Conservation (phyloP, 192 early-diverging fungal species). For the Coemansia sp. region DNA sequence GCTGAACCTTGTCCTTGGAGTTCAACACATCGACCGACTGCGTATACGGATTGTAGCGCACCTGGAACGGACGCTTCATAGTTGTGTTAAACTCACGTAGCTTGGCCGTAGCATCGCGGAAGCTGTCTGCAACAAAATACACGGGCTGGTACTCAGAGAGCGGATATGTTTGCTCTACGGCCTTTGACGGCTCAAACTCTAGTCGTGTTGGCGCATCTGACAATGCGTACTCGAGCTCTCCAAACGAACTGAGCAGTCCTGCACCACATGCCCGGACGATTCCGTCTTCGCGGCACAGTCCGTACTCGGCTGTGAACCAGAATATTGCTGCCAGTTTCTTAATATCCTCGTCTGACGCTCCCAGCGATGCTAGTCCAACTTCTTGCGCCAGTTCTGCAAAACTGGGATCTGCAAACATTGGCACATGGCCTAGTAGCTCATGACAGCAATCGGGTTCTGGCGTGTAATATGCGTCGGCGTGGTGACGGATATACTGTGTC, state of each 20-base stretch:
- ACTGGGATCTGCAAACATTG: constrained; percentile 76
- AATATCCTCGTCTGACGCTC: constrained; percentile 88
- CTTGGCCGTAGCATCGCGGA: constrained; percentile 88
- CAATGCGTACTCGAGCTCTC: constrained; percentile 89
- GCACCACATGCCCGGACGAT: constrained; percentile 86
- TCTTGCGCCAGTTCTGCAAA: constrained; percentile 95
- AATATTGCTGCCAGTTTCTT: constrained; percentile 85
- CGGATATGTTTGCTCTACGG: constrained; percentile 71
- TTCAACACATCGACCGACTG: constrained; percentile 88
- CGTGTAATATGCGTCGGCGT: constrained; percentile 86
- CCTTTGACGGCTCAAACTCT: constrained; percentile 77
- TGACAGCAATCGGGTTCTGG: constrained; percentile 96
- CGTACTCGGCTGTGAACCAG: constrained; percentile 96
- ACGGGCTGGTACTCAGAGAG: constrained; percentile 92
- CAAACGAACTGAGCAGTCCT: constrained; percentile 89
- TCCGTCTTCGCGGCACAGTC: constrained; percentile 73
- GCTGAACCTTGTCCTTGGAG: constrained; percentile 79
- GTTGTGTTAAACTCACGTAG: constrained; percentile 79
- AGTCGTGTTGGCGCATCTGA: constrained; percentile 56
- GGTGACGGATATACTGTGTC: constrained; percentile 97
- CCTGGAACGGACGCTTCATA: constrained; percentile 82
- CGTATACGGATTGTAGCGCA: constrained; percentile 89
- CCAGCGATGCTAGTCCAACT: constrained; percentile 89
- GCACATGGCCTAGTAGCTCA: constrained; percentile 90
- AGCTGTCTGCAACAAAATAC: constrained; percentile 94